Evolutionary conservation across 345 rosid species (phyloP), one percentile per base, ranked within the genome.

Genomic region (Salix dunnii): DNA sequence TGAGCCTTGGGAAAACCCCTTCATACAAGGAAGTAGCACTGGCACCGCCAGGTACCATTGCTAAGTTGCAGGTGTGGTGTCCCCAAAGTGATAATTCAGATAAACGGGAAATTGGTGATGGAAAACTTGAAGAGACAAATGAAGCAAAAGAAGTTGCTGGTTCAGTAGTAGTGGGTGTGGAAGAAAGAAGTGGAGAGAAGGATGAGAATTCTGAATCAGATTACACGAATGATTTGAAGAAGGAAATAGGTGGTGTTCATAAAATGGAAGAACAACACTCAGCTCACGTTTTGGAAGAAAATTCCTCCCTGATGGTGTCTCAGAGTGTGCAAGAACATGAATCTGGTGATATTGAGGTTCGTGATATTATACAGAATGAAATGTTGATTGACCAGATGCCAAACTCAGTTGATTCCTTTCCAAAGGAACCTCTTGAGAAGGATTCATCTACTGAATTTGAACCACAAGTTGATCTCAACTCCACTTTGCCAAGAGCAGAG

Each of bases 1-100:
- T 84, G 49, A 85, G 89, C 84, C 91, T 89, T 70, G 99, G 97
- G 74, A 96, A 93, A 84, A 93, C 97, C 80, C 97, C 91, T 79
- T 96, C 99, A 68, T 96, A 96, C 87, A 96, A 91, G 88, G 99
- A 96, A 85, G 98, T 96, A 71, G 98, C 99, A 74, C 55, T 96
- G 84, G 96, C 99, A 42, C 99, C 98, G 7, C 98, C 97, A 72
- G 99, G 99, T 46, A 87, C 91, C 46, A 90, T 96, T 81, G 82
- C 93, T 67, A 89, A 83, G 81, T 78, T 90, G 85, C 96, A 92
- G 74, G 83, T 84, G 55, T 85, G 90, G 89, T 79, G 72, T 69
- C 87, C 90, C 28, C 84, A 84, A 77, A 80, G 65, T 70, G 88
- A 90, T 78, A 78, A 35, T 71, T 76, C 80, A 71, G 87, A 85